A percentile compares a stretch with the other conserved stretches of the same genome.
phyloP scores from a whole-genome alignment of 768 basidiomycete genomes.

The Podaxis sp. region DNA sequence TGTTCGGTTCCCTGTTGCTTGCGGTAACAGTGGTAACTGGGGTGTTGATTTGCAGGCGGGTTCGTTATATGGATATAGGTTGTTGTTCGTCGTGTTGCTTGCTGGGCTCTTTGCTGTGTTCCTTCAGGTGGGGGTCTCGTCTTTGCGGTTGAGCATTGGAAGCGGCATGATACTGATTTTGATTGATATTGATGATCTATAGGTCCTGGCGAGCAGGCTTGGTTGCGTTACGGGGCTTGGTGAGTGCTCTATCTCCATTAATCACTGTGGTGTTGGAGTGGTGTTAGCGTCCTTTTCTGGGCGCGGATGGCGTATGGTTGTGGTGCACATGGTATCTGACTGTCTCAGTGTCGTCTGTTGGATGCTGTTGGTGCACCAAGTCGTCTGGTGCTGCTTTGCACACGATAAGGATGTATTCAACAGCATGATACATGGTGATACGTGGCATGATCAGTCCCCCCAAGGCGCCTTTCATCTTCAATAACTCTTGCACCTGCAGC shows the following conservation, averaged over 20 bases:
- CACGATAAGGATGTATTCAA: neutral
- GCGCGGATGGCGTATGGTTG: neutral
- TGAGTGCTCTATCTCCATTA: slow-evolving; percentile 29
- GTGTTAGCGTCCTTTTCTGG: neutral
- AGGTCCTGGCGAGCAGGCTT: slow-evolving; percentile 77
- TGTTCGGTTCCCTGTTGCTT: neutral
- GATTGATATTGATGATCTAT: neutral
- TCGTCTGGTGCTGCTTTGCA: neutral
- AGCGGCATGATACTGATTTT: neutral
- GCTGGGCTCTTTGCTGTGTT: slow-evolving; percentile 82
- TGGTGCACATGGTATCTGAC: neutral
- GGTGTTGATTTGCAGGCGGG: slow-evolving; percentile 88
- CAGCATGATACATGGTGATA: neutral
- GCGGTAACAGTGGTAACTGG: slow-evolving; percentile 70
- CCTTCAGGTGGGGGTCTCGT: slow-evolving; percentile 54
- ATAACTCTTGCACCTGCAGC: neutral
- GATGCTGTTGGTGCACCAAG: neutral
- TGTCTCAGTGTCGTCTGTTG: neutral
- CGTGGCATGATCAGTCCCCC: neutral
- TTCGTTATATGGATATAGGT: slow-evolving; percentile 77
- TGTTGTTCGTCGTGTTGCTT: slow-evolving; percentile 83
- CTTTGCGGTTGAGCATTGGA: neutral
- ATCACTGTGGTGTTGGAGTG: neutral
- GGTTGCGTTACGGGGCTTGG: slow-evolving; percentile 83
- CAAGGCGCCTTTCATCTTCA: no score